These are phyloP conservation scores for Phytophthora cryptogea DNA, from an alignment of 352 stramenopile genomes.

Conservation along the genomic window DNA sequence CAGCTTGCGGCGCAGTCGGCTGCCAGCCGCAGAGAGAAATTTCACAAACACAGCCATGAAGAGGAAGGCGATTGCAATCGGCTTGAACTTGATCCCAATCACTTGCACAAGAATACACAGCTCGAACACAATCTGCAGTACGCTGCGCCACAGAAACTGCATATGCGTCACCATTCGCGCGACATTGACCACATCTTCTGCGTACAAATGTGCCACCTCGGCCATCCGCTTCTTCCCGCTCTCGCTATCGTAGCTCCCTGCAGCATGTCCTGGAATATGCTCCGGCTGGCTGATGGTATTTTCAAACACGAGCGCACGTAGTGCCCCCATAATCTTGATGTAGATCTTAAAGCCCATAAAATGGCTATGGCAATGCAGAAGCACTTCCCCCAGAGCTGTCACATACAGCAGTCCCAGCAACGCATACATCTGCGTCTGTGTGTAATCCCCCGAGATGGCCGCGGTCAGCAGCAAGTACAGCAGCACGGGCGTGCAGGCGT, in stretches of 20 bases:
- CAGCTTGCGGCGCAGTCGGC: conserved; percentile 26
- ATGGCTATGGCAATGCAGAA: conserved; percentile 33
- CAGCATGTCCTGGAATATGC: conserved; percentile 22
- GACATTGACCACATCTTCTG: conserved; percentile 31
- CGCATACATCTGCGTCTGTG: conserved; percentile 26
- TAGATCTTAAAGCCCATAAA: conserved; percentile 45
- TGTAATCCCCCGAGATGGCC: conserved; percentile 35
- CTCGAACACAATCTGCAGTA: conserved; percentile 39
- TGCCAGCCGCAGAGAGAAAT: conserved; percentile 27
- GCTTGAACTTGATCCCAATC: conserved; percentile 36
- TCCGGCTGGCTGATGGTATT: conserved; percentile 38
- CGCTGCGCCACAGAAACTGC: conserved; percentile 36
- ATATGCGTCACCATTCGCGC: conserved; percentile 31
- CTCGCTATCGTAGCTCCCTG: conserved; percentile 28
- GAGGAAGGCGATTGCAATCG: conserved; percentile 34
- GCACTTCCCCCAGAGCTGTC: conserved; percentile 30
- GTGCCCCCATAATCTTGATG: conserved; percentile 37
- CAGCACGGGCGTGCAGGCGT: conserved; percentile 42
- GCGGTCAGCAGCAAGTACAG: conserved; percentile 49
- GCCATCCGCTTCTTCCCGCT: conserved; percentile 42
- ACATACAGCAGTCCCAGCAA: conserved; percentile 36
- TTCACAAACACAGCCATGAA: conserved; percentile 27
- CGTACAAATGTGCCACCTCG: conserved; percentile 41
- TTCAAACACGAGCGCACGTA: conserved; percentile 45
- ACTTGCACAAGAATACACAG: conserved; percentile 46